A percentile compares a stretch with the other conserved stretches of the same genome.
Evolutionary conservation across 208 protist species (phyloP).

Genomic region (Leishmania major): DNA sequence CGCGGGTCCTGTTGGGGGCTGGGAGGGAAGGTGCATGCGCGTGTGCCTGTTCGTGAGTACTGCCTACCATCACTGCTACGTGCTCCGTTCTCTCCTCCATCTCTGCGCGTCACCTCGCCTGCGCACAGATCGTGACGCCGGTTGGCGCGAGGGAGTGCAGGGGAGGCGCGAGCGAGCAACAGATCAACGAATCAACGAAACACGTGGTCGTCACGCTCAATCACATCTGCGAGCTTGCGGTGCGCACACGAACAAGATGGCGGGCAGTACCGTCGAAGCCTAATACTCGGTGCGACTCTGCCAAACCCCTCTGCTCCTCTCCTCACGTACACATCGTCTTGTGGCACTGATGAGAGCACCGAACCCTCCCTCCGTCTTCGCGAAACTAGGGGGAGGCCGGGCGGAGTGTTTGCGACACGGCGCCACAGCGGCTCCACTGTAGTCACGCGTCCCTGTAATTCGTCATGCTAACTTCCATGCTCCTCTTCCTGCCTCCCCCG

Average conservation of each 20-base stretch:
- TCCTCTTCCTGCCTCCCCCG: not conserved
- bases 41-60: not conserved
- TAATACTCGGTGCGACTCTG: not conserved
- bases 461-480: not conserved
- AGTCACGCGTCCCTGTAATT: not conserved
- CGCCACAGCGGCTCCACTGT: not conserved
- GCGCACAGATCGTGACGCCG: not conserved
- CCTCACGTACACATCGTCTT: not conserved
- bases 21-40: not conserved
- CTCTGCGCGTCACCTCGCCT: not conserved
- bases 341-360: not conserved
- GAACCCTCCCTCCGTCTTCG: not conserved
- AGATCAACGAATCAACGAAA: not conserved
- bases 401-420: not conserved
- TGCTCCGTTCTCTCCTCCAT: not conserved
- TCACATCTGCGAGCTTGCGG: not conserved
- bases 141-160: not conserved
- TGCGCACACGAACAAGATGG: not conserved
- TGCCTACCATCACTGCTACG: not conserved
- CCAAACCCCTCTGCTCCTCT: not conserved
- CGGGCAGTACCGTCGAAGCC: not conserved
- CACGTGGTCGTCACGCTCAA: not conserved
- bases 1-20: not conserved
- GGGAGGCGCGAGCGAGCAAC: not conserved
- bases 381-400: not conserved